Base-by-base conservation (phyloP, 352 stramenopile species). In the Globisporangium nodosum region DNA sequence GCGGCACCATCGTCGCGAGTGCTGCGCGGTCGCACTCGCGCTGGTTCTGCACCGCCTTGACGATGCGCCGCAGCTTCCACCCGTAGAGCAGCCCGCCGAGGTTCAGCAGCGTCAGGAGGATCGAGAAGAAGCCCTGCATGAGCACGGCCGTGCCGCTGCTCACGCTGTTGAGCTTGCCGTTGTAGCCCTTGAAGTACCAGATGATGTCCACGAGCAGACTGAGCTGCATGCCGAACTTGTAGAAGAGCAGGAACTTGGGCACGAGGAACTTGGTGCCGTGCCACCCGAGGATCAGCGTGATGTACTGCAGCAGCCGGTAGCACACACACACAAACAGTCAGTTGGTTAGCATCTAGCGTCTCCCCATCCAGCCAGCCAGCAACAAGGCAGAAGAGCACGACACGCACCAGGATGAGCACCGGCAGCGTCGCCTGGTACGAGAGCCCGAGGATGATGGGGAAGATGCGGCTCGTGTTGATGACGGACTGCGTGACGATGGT, bases 181-280 rank as follows among this genome's bases (percentile, higher is more conserved):
- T 95, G 76, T 93, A 95, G 56, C 82, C 82, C 42, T 88, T 84
- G 46, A 61, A 78, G 71, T 95, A 95, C 84, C 84, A 95, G 51
- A 94, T 86, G 40, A 94, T 74, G 60, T 95, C 86, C 33, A 95
- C 79, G 2, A 89, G 31, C 9, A 95, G 54, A 63, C 78, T 95
- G 24, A 95, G 60, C 57, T 95, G 86, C 86, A 95, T 95, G 50
- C 86, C 86, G 45, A 95, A 88, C 65, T 95, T 95, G 77, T 94
- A 95, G 54, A 88, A 80, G 27, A 95, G 73, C 56, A 95, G 61
- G 60, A 92, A 95, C 58, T 89, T 88, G 42, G 82, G 80, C 30
- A 87, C 78, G 21, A 95, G 70, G 68, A 93, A 93, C 54, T 92
- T 94, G n/a, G 78, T 88, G 54, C 86, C 86, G 63, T 95, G 86